Base-by-base conservation (phyloP, 805 yeast genomes). In the Metschnikowia drakensbergensis region DNA sequence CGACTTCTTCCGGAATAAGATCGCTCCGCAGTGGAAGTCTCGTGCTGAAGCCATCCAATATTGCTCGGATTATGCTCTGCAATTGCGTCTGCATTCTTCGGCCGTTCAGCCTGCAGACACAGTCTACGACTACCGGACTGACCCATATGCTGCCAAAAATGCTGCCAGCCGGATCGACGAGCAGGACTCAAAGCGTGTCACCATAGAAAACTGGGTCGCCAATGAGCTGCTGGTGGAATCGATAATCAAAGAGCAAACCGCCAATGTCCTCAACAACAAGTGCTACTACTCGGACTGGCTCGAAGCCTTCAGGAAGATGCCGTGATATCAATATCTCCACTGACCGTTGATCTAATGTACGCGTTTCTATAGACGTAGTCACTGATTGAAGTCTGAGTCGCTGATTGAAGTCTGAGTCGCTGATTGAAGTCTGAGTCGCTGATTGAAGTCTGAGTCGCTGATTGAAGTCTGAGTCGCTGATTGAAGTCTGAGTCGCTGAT, bases 251-350 rank as follows among this genome's bases (percentile, higher is more conserved):
- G 66, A 63, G 38, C 69, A 68, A 47, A 68, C 76, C 1, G 54
- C 55, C 4, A 55, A 50, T 3, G 63, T 67, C 8, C 58, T 72
- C 25, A 67, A 64, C 45, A 71, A 68, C 31, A 69, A 67, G 53
- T 72, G 76, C 53, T 58, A 58, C 47, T 69, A 64, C 48, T 55
- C 56, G 17, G 71, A 72, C 54, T 72, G 76, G 76, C 53, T 67
- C 34, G 50, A 47, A 36, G 61, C 52, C 28, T 68, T 69, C 46
- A 48, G 51, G 26, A 47, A 52, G 26, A 11, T 31, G 25, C 5
- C 30, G 36, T n/a, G 41, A 35, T 13, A n/a, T 6, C 22, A 11
- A 5, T 33, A 17, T 17, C 17, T 17, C 2, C 17, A 17, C 17
- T 17, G 17, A 17, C 17, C 17, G 17, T 2, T 31, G 13, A 11